Evolutionary conservation across 1,284 basidiomycete genomes (phyloP).

Genomic region (Exobasidium cylindrosporum): DNA sequence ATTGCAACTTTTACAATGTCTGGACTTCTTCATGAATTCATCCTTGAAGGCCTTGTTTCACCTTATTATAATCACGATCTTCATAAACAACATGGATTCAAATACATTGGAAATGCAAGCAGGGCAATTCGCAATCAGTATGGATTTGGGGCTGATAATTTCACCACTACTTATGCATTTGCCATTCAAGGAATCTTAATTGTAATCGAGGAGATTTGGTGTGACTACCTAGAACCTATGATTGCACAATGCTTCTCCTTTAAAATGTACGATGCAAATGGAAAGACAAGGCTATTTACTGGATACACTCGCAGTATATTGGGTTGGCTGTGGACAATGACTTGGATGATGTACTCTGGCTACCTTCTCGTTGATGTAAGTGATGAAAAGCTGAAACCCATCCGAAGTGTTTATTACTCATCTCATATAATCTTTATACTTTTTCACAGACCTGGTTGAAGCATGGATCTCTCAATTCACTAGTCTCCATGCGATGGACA

Average conservation of each 20-base stretch:
- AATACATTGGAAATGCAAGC: not conserved
- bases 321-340: conserved; percentile 1
- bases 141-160: not conserved
- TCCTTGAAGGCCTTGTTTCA: not conserved
- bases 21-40: conserved; percentile 7
- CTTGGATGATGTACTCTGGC: not conserved
- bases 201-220: conserved; percentile 3
- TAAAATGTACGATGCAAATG: not conserved
- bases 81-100: not conserved
- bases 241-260: not conserved
- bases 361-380: conserved; percentile 1
- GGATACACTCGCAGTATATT: not conserved
- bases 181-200: not conserved
- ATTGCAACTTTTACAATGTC: not conserved
- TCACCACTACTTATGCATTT: not conserved
- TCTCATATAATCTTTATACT: no score
- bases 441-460: not conserved
- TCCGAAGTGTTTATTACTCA: no score
- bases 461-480: not conserved
- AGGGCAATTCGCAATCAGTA: not conserved
- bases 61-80: not conserved
- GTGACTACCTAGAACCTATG: not conserved
- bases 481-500: not conserved
- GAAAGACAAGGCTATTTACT: not conserved
- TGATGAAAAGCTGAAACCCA: no score